Base-by-base conservation (phyloP, 352 stramenopile species). In the Pythium apleroticum region DNA sequence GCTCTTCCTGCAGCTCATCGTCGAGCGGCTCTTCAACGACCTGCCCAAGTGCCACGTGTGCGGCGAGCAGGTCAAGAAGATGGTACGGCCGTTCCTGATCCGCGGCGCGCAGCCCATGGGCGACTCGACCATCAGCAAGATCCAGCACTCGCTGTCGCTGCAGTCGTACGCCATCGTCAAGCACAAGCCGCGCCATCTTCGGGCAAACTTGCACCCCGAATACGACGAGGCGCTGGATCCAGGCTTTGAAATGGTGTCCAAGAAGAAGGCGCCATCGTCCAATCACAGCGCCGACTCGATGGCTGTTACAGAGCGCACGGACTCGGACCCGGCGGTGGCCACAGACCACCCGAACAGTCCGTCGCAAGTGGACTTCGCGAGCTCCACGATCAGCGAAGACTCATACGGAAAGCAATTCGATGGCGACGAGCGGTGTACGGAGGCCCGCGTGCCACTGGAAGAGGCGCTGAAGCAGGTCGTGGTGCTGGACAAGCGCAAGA, bases 391-490 rank as follows among this genome's bases (percentile, higher is more conserved):
- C 27, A 71, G 65, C 20, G 69, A 76, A 31, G 83, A 89, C 56
- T 69, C 52, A 37, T 75, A 74, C 57, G 59, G 43, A 25, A 76
- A 79, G 49, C 75, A 80, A 50, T 89, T 61, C 49, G 60, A 85
- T 58, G 70, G 76, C 20, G 80, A 88, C n/a, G 68, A 86, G 50
- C 75, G 75, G 20, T 94, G 86, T 62, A 80, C 81, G 11, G 86
- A 94, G 63, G 71, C 82, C n/a, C 74, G 69, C 24, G 57, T 91
- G 1, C 80, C 86, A 45, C 71, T 94, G 1, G 78, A 84, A 35
- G 83, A 94, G 46, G 86, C 86, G 8, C 76, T 94, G 61, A 91
- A 91, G 69, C 76, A 94, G 56, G 80, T 94, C 33, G 84, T 94
- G 45, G 62, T 94, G 28, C 70, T 80, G 12, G 66, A 74, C 11